These are phyloP conservation scores for Beauveria bassiana DNA, from an alignment of 2,329 filamentous ascomycete genomes.

Conservation along the genomic window DNA sequence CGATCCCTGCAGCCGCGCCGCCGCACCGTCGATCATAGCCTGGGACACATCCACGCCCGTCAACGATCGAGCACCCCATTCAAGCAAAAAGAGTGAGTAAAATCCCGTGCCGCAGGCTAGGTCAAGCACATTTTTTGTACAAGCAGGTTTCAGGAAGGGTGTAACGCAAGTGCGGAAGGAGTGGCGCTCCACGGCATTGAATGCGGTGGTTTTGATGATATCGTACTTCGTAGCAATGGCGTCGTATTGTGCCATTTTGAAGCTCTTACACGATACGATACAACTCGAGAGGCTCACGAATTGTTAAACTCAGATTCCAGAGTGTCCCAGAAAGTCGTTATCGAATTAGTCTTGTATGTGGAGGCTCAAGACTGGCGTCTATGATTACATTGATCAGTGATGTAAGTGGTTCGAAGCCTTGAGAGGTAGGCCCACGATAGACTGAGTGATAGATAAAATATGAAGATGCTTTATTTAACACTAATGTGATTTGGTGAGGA, in stretches of 20 bases:
- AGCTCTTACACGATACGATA: neutral
- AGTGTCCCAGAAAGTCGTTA: neutral
- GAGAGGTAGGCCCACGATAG: no score
- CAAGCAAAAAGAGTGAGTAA: slow-evolving; percentile 4
- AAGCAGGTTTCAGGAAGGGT: neutral
- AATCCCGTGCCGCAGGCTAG: slow-evolving; percentile 9
- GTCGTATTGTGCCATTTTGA: neutral
- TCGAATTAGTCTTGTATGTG: no score
- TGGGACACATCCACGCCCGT: slow-evolving; percentile 3
- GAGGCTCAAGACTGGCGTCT: no score
- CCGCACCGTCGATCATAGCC: neutral
- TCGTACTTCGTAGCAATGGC: neutral
- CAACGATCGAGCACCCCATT: slow-evolving; percentile 6
- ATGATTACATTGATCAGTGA: no score
- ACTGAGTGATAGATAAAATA: no score
- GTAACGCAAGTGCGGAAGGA: neutral
- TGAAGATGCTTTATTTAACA: no score
- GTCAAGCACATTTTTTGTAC: neutral
- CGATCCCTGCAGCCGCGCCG: neutral
- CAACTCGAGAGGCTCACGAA: no score
- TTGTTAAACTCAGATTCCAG: neutral
- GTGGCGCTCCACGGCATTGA: neutral
- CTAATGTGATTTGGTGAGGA: no score
- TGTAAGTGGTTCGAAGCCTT: no score
- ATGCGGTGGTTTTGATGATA: neutral